Conservation (phyloP, 345 rosid genomes). For the Citrus reticulata region DNA sequence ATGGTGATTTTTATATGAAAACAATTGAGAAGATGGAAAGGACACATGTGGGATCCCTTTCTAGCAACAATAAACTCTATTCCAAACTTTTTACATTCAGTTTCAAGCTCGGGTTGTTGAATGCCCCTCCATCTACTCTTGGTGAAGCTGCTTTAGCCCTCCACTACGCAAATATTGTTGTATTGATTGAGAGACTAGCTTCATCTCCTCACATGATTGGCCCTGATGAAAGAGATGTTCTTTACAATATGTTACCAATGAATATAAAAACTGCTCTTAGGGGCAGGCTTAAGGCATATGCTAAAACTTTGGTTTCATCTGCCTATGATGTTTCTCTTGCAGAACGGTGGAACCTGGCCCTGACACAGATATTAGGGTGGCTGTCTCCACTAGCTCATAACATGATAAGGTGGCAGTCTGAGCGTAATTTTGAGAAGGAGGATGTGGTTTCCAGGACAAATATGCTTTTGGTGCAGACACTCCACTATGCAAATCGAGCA, state of each 20-base stretch:
- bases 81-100: constrained; percentile 31
- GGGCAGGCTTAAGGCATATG: constrained; percentile 35
- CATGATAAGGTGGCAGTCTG: constrained; percentile 57
- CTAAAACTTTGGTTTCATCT: constrained; percentile 28
- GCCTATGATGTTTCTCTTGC: constrained; percentile 41
- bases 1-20: constrained; percentile 15
- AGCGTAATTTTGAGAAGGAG: constrained; percentile 51
- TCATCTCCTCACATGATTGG: constrained; percentile 45
- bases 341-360: constrained; percentile 39
- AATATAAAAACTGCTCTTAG: constrained; percentile 37
- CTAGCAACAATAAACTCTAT: constrained; percentile 25
- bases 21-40: constrained; percentile 20
- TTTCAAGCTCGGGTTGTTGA: constrained; percentile 30
- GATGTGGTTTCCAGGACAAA: constrained; percentile 35
- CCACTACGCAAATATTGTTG: constrained; percentile 53
- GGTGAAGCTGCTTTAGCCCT: constrained; percentile 61
- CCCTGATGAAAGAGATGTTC: constrained; percentile 42
- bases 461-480: constrained; percentile 59
- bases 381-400: constrained; percentile 58
- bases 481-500: constrained; percentile 51
- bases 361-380: constrained; percentile 50
- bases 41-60: constrained; percentile 8
- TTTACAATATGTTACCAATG: constrained; percentile 52
- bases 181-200: constrained; percentile 50
- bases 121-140: constrained; percentile 46